A percentile compares a stretch with the other conserved stretches of the same genome.
phyloP scores from a whole-genome alignment of 495 filamentous ascomycete genomes.

The Chaetomium cochliodes region DNA sequence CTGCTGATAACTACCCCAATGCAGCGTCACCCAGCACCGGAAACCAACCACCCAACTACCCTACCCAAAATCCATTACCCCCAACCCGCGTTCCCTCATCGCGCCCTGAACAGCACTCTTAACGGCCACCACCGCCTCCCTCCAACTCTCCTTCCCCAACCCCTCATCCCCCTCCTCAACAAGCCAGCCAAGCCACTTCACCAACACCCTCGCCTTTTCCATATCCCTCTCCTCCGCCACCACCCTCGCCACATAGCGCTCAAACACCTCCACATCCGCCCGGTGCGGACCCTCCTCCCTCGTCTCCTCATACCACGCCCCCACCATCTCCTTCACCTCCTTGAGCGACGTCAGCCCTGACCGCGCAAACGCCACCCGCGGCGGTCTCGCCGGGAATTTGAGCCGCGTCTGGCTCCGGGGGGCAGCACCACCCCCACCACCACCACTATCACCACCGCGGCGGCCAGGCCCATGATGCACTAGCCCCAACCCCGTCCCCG shows the following conservation, averaged over 20 bases:
- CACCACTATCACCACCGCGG: neutral
- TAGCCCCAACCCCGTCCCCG: slow-evolving; percentile 26
- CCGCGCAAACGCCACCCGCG: slow-evolving; percentile 37
- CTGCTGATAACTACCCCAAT: neutral
- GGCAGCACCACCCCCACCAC: slow-evolving; percentile 5
- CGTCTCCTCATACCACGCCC: slow-evolving; percentile 67
- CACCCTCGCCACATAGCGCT: slow-evolving; percentile 65
- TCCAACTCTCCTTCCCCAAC: slow-evolving; percentile 39
- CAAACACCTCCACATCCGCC: slow-evolving; percentile 72
- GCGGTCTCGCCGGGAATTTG: slow-evolving; percentile 37
- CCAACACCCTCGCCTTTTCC: slow-evolving; percentile 43
- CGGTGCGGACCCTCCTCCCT: slow-evolving; percentile 65
- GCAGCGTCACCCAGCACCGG: neutral
- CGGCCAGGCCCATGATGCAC: slow-evolving; percentile 21
- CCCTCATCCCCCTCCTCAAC: slow-evolving; percentile 52
- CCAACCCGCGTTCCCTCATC: slow-evolving; percentile 61
- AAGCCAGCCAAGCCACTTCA: slow-evolving; percentile 71
- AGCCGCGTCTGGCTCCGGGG: slow-evolving; percentile 38
- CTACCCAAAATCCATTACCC: slow-evolving; percentile 54
- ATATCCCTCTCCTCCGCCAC: slow-evolving; percentile 71
- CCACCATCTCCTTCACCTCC: slow-evolving; percentile 49
- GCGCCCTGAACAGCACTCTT: slow-evolving; percentile 60
- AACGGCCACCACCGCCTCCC: slow-evolving; percentile 52
- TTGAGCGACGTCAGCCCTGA: slow-evolving; percentile 24
- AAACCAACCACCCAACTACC: neutral